These are phyloP conservation scores for Stygiomarasmius scandens DNA, from an alignment of 1,284 basidiomycete species.

Conservation along the genomic window DNA sequence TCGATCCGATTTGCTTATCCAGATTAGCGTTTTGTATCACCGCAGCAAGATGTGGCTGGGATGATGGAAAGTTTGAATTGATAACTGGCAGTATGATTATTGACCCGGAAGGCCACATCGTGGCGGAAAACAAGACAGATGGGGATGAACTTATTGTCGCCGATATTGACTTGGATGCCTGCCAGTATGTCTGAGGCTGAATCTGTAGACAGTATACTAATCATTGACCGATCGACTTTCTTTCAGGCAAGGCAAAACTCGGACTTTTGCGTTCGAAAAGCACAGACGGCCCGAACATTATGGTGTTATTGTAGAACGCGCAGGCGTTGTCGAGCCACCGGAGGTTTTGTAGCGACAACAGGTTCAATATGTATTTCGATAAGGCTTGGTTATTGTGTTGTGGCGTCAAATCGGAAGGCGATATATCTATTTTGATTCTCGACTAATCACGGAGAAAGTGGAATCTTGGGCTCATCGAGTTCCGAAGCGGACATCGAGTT, in stretches of 20 bases:
- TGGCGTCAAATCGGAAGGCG: too few species aligned
- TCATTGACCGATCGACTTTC: not conserved
- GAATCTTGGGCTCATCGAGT: too few species aligned
- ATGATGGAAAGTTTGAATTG: conserved; percentile 18
- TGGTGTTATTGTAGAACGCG: conserved; percentile 13
- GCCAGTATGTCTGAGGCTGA: too few species aligned
- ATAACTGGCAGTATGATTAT: conserved; percentile 18
- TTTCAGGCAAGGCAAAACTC: conserved; percentile 14
- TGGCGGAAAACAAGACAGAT: conserved; percentile 14
- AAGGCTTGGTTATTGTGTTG: too few species aligned
- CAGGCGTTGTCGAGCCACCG: conserved; percentile 9
- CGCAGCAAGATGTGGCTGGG: conserved; percentile 4
- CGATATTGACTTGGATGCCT: conserved; percentile 17
- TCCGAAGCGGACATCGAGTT: too few species aligned
- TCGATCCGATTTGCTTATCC: not conserved
- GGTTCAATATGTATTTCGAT: too few species aligned
- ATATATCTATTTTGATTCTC: too few species aligned
- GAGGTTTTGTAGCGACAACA: not conserved
- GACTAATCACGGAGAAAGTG: too few species aligned
- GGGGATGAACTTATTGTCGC: conserved; percentile 18
- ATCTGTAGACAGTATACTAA: too few species aligned
- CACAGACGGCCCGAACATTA: conserved; percentile 18
- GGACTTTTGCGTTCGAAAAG: conserved; percentile 17
- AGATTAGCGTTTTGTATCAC: not conserved
- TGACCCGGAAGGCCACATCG: conserved; percentile 17